Conservation (phyloP, 2,329 filamentous ascomycete species). For the Parastagonospora nodorum region DNA sequence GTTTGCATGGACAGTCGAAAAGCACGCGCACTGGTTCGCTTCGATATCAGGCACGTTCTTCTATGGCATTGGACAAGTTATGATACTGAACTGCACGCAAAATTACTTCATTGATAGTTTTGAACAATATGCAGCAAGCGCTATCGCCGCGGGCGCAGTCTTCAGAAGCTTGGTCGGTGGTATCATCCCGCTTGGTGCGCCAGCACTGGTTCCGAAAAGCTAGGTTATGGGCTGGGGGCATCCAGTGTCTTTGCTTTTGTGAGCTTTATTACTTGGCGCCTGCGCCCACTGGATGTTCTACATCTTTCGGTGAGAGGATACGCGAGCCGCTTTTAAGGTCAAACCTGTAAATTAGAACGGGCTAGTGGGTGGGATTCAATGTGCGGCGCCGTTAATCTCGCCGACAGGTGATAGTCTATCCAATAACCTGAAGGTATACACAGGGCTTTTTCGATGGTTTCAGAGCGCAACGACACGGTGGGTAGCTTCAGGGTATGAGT, state of each 20-base stretch:
- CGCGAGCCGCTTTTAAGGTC: constrained; percentile 51
- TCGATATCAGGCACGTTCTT: constrained; percentile 52
- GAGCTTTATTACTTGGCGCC: constrained; percentile 52
- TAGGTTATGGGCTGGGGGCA: constrained; percentile 58
- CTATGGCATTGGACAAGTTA: constrained; percentile 59
- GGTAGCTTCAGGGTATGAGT: too few relatives aligned
- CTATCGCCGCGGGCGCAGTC: constrained; percentile 56
- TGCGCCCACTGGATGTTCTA: constrained; percentile 57
- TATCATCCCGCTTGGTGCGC: constrained; percentile 54
- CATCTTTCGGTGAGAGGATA: constrained; percentile 53
- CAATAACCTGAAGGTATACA: too few relatives aligned
- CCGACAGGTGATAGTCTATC: too few relatives aligned
- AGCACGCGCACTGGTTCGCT: constrained; percentile 48
- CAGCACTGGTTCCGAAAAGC: constrained; percentile 48
- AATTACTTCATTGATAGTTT: constrained; percentile 62
- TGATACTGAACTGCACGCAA: constrained; percentile 59
- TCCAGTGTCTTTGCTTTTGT: constrained; percentile 56
- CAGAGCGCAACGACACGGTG: too few relatives aligned
- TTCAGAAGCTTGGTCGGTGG: constrained; percentile 55
- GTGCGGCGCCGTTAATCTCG: too few relatives aligned
- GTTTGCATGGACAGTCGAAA: constrained; percentile 51
- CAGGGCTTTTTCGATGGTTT: too few relatives aligned
- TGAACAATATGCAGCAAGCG: constrained; percentile 56
- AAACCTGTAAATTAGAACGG: constrained; percentile 15
- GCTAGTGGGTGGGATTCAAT: too few relatives aligned